Evolutionary conservation across 1,284 basidiomycete genomes (phyloP).

Genomic region (Papiliotrema fonsecae): DNA sequence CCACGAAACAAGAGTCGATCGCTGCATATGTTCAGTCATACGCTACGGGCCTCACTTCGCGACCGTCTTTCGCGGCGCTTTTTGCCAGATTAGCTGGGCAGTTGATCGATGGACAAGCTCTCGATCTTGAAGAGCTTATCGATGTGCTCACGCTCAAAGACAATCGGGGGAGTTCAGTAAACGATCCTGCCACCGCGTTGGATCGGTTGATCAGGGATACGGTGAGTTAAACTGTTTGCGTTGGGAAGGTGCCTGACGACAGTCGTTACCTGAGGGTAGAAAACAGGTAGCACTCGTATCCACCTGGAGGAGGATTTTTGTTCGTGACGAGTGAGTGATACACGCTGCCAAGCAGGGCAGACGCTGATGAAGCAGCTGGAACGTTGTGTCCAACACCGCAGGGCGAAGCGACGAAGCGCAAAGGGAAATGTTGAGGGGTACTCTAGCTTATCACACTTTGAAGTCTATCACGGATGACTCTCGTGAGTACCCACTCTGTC

Average conservation of each 20-base stretch:
- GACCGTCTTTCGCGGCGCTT: constrained; percentile 27
- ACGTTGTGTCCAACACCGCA: constrained; percentile 30
- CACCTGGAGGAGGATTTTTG: constrained; percentile 80
- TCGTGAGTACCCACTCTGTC: neutral
- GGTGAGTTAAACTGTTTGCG: constrained; percentile 22
- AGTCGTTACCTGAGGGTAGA: constrained; percentile 67
- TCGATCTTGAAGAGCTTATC: constrained; percentile 51
- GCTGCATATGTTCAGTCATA: constrained; percentile 14
- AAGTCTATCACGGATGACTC: constrained; percentile 12
- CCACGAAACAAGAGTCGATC: constrained; percentile 8
- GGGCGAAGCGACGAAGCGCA: constrained; percentile 42
- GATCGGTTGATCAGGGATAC: constrained; percentile 49
- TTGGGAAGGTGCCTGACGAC: neutral
- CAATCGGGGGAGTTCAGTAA: constrained; percentile 39
- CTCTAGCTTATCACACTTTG: constrained; percentile 34
- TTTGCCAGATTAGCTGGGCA: constrained; percentile 24
- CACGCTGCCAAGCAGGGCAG: neutral
- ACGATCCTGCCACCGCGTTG: constrained; percentile 50
- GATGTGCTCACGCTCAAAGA: constrained; percentile 54
- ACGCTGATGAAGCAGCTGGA: constrained; percentile 29
- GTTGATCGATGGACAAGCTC: constrained; percentile 41
- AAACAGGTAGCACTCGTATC: constrained; percentile 63
- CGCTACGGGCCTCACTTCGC: constrained; percentile 10
- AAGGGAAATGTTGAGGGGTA: constrained; percentile 22
- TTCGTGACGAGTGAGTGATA: constrained; percentile 71